phyloP scores from a whole-genome alignment of 208 protist genomes.

The Novymonas esmeraldas region DNA sequence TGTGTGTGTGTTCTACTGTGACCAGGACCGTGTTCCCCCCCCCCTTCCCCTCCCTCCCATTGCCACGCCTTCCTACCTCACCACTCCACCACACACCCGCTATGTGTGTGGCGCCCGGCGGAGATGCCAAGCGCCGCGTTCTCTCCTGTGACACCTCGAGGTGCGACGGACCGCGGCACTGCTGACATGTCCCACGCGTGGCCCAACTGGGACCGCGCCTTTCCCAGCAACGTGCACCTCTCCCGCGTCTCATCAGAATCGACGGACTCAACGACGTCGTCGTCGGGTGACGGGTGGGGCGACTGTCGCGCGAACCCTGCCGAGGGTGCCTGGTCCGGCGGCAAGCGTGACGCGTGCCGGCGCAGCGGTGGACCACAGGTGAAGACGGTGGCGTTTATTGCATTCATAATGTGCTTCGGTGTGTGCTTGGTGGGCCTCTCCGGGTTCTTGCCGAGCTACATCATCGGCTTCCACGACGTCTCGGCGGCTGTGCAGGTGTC shows the following conservation, averaged over 20 bases:
- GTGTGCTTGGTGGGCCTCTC: slow-evolving; percentile 36
- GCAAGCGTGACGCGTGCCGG: not conserved
- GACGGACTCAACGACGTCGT: not conserved
- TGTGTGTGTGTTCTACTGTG: too few relatives aligned
- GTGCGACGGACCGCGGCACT: not conserved
- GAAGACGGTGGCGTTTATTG: slow-evolving; percentile 18
- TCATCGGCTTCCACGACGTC: slow-evolving; percentile 32
- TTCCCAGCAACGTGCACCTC: not conserved
- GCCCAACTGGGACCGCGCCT: slow-evolving; percentile 15
- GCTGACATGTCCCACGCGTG: slow-evolving; percentile 8
- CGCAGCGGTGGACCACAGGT: slow-evolving; percentile 7
- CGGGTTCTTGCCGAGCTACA: slow-evolving; percentile 34
- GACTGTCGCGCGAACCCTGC: not conserved
- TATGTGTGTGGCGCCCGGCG: too few relatives aligned
- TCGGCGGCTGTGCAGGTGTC: slow-evolving; percentile 30
- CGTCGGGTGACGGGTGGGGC: not conserved
- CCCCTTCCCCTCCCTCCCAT: not conserved
- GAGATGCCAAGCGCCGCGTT: not conserved
- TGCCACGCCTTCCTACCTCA: not conserved
- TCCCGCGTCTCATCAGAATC: not conserved
- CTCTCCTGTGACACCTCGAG: not conserved
- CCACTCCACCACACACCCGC: too few relatives aligned
- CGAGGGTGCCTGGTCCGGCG: too few relatives aligned
- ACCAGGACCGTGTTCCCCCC: too few relatives aligned
- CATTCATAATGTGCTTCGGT: slow-evolving; percentile 38